phyloP scores from a whole-genome alignment of 129 eudicot species.

The Daucus carota region DH1_v3.0 NC_030388.2:1163501-1164000 shows the following conservation, averaged over 20 bases:
- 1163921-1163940: slow-evolving; percentile 96
- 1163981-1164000: slow-evolving; percentile 5
- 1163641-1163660: not conserved
- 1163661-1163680: not conserved
- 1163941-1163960: slow-evolving; percentile 92
- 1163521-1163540: not conserved
- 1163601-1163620: not conserved
- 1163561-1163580: too few species aligned
- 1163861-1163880: slow-evolving; percentile 80
- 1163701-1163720: not conserved
- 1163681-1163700: not conserved
- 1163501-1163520: not conserved
- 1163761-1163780: not conserved
- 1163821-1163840: not conserved
- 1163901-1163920: slow-evolving; percentile 90
- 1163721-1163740: not conserved
- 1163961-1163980: not conserved
- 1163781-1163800: not conserved
- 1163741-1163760: not conserved
- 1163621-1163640: not conserved
- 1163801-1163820: not conserved
- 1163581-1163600: not conserved
- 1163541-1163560: not conserved
- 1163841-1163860: not conserved
- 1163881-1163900: slow-evolving; percentile 91